phyloP scores from a whole-genome alignment of 495 filamentous ascomycete species.

The Articulospora tetracladia region DNA sequence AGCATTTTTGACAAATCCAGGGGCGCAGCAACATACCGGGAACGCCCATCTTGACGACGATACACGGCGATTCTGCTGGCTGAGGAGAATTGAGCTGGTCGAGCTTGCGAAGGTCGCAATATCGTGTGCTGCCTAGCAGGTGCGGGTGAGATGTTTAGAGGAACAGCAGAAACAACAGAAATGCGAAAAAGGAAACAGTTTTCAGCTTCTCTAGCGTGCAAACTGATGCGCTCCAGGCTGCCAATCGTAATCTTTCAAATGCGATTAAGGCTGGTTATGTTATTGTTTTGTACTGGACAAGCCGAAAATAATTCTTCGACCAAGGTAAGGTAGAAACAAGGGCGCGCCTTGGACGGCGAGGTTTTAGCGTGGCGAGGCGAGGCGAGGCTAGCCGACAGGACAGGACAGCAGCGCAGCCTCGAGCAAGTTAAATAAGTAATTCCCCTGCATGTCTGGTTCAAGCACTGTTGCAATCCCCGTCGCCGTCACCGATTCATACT shows the following conservation, averaged over 20 bases:
- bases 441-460: neutral
- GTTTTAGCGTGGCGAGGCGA: neutral
- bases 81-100: neutral
- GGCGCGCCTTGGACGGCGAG: neutral
- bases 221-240: neutral
- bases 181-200: neutral
- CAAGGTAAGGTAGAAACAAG: no score
- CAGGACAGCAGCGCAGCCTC: neutral
- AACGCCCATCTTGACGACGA: slow-evolving; percentile 73
- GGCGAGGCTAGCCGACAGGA: neutral
- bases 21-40: slow-evolving; percentile 51
- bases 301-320: neutral
- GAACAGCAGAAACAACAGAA: neutral
- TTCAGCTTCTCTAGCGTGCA: neutral
- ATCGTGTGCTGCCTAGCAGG: slow-evolving; percentile 6
- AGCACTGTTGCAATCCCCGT: neutral
- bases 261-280: neutral
- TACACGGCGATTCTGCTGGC: neutral
- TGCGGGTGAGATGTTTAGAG: neutral
- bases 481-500: neutral
- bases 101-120: neutral
- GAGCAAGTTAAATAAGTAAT: neutral
- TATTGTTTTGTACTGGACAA: neutral
- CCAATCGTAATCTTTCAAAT: neutral
- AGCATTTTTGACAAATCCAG: neutral